Percentiles rank a stretch among this genome's conserved stretches.
Evolutionary conservation across 345 rosid genomes (phyloP).

Genomic region (Abelmoschus esculentus): DNA sequence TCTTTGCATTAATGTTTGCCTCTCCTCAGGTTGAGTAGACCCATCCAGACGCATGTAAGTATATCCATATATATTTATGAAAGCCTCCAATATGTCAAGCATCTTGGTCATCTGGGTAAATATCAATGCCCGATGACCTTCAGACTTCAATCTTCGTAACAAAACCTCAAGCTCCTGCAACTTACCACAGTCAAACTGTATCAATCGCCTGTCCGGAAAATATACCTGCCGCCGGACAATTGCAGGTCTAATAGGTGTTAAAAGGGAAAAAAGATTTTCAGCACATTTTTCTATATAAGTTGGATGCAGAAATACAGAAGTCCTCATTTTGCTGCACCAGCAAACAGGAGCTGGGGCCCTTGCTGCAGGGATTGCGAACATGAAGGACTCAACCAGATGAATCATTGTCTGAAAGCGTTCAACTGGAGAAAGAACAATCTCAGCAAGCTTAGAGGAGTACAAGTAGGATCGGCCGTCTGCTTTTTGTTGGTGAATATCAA

Average conservation of each 20-base stretch:
- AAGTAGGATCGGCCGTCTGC: slow-evolving; percentile 36
- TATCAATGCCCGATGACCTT: slow-evolving; percentile 92
- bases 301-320: slow-evolving; percentile 57
- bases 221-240: slow-evolving; percentile 90
- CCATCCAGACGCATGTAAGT: slow-evolving; percentile 99
- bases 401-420: slow-evolving; percentile 76
- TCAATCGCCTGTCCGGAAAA: slow-evolving; percentile 95
- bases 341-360: slow-evolving; percentile 67
- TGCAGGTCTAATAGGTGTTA: slow-evolving; percentile 89
- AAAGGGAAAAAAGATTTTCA: slow-evolving; percentile 62
- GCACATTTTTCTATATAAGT: slow-evolving; percentile 53
- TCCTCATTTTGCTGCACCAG: slow-evolving; percentile 70
- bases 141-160: slow-evolving; percentile 83
- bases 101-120: slow-evolving; percentile 99
- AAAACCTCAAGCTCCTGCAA: slow-evolving; percentile 90
- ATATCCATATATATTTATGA: slow-evolving; percentile 90
- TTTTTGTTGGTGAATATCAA: slow-evolving; percentile 49
- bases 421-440: slow-evolving; percentile 76
- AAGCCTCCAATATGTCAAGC: slow-evolving; percentile 98
- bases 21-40: slow-evolving; percentile 98
- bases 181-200: slow-evolving; percentile 99
- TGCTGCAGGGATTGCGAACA: slow-evolving; percentile 96
- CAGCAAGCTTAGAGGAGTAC: slow-evolving; percentile 74
- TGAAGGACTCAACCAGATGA: slow-evolving; percentile 75
- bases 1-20: slow-evolving; percentile 99